Evolutionary conservation across 225 moss, liverwort and hornwort species (phyloP).

Genomic region (Neckera pumila): DNA sequence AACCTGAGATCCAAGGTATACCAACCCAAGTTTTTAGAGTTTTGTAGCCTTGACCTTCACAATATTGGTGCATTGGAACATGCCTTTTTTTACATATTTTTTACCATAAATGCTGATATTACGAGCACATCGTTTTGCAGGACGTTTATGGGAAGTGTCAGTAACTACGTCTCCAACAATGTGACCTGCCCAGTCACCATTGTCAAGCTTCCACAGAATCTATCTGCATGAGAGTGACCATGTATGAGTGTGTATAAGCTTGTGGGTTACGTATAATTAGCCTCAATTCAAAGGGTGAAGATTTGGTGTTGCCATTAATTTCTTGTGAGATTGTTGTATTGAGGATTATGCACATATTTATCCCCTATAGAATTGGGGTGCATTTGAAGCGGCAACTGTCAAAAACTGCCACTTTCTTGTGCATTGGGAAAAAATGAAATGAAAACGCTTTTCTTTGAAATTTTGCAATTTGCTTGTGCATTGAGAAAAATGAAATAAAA

Average conservation of each 20-base stretch:
- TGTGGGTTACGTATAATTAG: neutral
- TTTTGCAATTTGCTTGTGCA: no score
- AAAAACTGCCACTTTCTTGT: neutral
- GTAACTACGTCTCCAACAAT: conserved; percentile 66
- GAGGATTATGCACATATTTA: neutral
- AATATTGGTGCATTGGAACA: neutral
- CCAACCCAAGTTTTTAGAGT: neutral
- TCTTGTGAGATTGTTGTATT: neutral
- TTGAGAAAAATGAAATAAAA: no score
- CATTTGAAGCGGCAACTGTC: neutral
- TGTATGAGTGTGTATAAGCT: neutral
- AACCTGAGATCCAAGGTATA: neutral
- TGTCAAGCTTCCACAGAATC: conserved; percentile 49
- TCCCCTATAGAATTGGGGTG: neutral
- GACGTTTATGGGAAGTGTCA: conserved; percentile 76
- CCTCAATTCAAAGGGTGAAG: neutral
- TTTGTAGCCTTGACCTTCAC: neutral
- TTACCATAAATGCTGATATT: neutral
- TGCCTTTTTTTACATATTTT: neutral
- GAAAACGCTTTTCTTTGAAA: neutral
- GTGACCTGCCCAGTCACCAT: conserved; percentile 74
- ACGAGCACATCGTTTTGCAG: conserved; percentile 5
- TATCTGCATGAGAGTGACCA: neutral
- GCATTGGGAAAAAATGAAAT: neutral
- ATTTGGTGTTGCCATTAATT: neutral